These are phyloP conservation scores for Pythium guiyangense DNA, from an alignment of 352 stramenopile species.

Conservation along the genomic window DNA sequence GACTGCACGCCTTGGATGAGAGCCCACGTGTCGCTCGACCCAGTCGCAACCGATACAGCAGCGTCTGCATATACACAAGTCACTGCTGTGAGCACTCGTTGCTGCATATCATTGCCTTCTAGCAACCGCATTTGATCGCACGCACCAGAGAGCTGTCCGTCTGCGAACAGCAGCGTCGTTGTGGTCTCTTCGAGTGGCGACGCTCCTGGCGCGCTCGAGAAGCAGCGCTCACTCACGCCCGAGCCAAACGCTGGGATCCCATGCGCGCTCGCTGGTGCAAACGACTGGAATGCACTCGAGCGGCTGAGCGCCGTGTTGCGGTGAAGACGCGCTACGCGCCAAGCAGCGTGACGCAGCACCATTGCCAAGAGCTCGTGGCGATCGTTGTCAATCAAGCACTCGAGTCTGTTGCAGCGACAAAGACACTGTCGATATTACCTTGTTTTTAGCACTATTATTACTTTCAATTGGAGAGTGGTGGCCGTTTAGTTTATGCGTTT, in stretches of 20 bases:
- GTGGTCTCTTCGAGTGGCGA: constrained; percentile 19
- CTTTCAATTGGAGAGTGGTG: too few relatives aligned
- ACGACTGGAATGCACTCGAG: too few relatives aligned
- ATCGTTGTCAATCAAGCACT: too few relatives aligned
- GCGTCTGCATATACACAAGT: constrained; percentile 19
- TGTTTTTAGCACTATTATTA: too few relatives aligned
- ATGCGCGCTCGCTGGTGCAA: neutral
- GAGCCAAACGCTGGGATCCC: neutral
- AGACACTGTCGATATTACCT: too few relatives aligned
- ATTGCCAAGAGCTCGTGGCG: too few relatives aligned
- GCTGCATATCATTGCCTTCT: too few relatives aligned
- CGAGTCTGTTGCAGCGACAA: too few relatives aligned
- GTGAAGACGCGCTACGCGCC: too few relatives aligned
- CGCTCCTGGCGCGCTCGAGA: constrained; percentile 12
- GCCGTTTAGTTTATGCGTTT: too few relatives aligned
- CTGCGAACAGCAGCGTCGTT: constrained; percentile 16
- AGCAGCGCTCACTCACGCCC: constrained; percentile 17
- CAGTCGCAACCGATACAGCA: constrained; percentile 16
- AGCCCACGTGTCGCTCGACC: constrained; percentile 27
- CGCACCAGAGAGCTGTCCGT: constrained; percentile 34
- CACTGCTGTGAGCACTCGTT: neutral
- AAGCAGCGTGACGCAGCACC: too few relatives aligned
- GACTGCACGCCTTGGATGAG: constrained; percentile 60
- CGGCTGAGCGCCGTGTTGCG: too few relatives aligned
- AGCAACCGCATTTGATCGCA: neutral